Base-by-base conservation (phyloP, 805 yeast genomes). In the Candida odintsovae region DNA sequence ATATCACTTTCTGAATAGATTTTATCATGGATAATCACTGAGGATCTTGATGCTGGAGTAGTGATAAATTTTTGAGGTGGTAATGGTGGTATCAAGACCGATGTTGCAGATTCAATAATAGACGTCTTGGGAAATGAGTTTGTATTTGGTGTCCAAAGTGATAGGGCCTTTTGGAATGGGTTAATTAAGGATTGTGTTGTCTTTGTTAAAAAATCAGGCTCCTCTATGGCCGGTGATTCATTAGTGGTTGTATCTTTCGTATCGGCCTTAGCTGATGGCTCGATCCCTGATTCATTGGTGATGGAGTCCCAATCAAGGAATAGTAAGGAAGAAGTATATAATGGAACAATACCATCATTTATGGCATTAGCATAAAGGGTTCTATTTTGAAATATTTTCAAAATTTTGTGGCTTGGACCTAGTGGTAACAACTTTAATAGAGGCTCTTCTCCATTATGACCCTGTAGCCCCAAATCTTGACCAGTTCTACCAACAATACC, bases 401-500 rank as follows among this genome's bases (percentile, higher is more conserved):
- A 64, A 0, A 83, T 68, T 39, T 64, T 68, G 57, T 83, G 82
- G 0, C 89, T 79, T 1, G 87, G 83, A 2, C 85, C 87, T 0
- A 83, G 73, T 0, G 95, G 87, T 15, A 86, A 64, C 21, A 82
- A 57, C 42, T 77, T 70, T 18, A 86, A 64, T 31, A 86, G 61
- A 0, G 94, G 90, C 45, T 59, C 63, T 35, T 69, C 72, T 15
- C 65, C 61, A 35, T 72, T 76, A 2, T 67, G 46, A 36, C 64
- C 66, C 48, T 75, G 73, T 36, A 86, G 66, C 1, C 89, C 86
- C 49, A 86, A 64, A 60, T 86, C 95, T 58, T 80, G 86, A 1
- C 95, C 95, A 0, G 95, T 83, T 56, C 77, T 80, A 1, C 95
- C 95, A 13, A 83, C 86, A 18, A 84, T 72, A 0, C 95, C 95